Evolutionary conservation across 345 rosid species (phyloP).

Genomic region (Acer saccharum): DNA sequence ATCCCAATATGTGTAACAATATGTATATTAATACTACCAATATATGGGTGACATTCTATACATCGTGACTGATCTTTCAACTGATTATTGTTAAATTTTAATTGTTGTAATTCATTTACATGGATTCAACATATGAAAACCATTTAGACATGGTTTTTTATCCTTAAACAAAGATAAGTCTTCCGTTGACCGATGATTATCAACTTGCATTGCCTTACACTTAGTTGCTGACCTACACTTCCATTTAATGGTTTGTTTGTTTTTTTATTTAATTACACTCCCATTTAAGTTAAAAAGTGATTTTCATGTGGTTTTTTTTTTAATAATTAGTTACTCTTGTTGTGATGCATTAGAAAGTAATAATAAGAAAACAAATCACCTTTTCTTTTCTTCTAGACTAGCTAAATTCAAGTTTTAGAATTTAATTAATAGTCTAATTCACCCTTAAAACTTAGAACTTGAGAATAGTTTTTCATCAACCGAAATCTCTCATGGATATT

Average conservation of each 20-base stretch:
- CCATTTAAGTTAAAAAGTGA: neutral
- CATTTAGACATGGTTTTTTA: no score
- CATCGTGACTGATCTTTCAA: neutral
- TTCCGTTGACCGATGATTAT: neutral
- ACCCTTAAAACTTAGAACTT: neutral
- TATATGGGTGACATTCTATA: neutral
- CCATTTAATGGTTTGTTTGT: no score
- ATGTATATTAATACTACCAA: neutral
- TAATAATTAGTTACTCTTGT: neutral
- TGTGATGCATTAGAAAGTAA: neutral
- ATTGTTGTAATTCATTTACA: neutral
- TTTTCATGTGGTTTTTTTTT: neutral
- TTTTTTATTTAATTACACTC: neutral
- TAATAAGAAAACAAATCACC: neutral
- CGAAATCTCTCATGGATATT: neutral
- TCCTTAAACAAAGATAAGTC: neutral
- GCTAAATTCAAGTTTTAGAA: neutral
- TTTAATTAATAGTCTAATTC: neutral
- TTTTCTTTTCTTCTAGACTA: neutral
- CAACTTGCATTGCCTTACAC: neutral
- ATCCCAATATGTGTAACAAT: neutral
- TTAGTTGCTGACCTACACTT: neutral
- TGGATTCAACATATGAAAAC: neutral
- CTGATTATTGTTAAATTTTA: neutral
- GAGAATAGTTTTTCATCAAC: neutral